These are phyloP conservation scores for Citrullus mucosospermus DNA, from an alignment of 306 rosid genomes.

Conservation along the genomic window DNA sequence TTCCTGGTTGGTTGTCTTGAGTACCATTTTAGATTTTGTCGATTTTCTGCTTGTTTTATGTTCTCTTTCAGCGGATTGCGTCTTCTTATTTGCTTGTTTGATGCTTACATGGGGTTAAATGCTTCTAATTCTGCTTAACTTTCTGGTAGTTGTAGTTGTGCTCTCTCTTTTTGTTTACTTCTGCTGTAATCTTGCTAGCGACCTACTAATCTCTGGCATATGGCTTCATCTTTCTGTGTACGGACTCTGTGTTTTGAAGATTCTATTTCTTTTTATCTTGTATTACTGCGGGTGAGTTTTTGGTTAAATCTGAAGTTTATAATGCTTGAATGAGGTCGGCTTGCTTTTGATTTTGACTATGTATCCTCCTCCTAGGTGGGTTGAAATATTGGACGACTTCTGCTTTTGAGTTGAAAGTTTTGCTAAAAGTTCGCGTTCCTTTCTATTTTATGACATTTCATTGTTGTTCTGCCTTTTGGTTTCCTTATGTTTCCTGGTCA, in stretches of 20 bases:
- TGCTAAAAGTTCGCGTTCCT: background rate
- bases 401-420: background rate
- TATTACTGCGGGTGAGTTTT: background rate
- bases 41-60: background rate
- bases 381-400: background rate
- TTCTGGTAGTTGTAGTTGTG: background rate
- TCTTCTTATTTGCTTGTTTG: background rate
- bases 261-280: background rate
- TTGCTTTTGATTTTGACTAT: background rate
- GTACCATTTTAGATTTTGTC: background rate
- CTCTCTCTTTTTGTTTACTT: background rate
- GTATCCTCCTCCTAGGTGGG: background rate
- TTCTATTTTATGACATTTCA: background rate
- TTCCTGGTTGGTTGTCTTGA: conserved; percentile 1
- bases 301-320: background rate
- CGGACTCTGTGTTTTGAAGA: background rate
- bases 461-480: background rate
- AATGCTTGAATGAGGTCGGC: background rate
- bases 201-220: background rate
- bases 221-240: background rate
- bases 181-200: background rate
- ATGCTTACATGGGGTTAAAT: background rate
- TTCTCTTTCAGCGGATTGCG: background rate
- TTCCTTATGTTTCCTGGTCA: background rate
- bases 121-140: background rate